phyloP scores from a whole-genome alignment of 805 yeast species.

The Hanseniaspora occidentalis region DNA sequence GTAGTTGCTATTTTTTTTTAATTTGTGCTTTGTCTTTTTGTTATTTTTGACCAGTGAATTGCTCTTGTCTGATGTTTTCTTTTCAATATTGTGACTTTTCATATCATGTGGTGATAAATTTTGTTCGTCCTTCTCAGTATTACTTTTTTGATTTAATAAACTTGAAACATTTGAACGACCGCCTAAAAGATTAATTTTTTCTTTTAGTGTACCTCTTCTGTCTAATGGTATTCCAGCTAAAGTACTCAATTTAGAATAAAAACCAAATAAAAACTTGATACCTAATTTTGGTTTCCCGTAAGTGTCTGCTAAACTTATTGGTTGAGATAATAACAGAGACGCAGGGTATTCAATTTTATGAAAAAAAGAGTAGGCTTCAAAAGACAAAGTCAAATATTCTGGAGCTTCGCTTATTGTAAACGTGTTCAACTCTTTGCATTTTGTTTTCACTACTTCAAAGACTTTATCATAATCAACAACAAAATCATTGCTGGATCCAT shows the following conservation, averaged over 20 bases:
- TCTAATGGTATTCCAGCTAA: conserved; percentile 19
- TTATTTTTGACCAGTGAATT: neutral
- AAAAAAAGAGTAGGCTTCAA: conserved; percentile 25
- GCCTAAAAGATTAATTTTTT: neutral
- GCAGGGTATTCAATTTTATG: conserved; percentile 24
- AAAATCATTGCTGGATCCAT: neutral
- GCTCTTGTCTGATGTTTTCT: neutral
- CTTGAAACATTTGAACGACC: too few relatives aligned
- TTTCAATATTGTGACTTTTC: neutral
- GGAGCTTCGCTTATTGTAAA: conserved; percentile 21
- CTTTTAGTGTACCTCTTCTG: neutral
- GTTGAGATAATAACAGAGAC: conserved; percentile 19
- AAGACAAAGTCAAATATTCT: conserved; percentile 21
- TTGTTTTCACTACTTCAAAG: conserved; percentile 13
- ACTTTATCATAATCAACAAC: conserved; percentile 13
- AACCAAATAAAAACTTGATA: conserved; percentile 19
- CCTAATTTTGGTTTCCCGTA: conserved; percentile 15
- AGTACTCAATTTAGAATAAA: conserved; percentile 18
- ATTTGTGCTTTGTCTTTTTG: neutral
- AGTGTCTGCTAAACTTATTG: conserved; percentile 15
- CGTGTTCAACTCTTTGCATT: conserved; percentile 14
- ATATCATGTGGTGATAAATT: neutral
- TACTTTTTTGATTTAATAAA: conserved; percentile 1
- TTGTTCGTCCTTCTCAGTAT: conserved; percentile 1
- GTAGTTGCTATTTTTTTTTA: neutral